phyloP scores from a whole-genome alignment of 306 rosid species.

The Canavalia gladiata region DNA sequence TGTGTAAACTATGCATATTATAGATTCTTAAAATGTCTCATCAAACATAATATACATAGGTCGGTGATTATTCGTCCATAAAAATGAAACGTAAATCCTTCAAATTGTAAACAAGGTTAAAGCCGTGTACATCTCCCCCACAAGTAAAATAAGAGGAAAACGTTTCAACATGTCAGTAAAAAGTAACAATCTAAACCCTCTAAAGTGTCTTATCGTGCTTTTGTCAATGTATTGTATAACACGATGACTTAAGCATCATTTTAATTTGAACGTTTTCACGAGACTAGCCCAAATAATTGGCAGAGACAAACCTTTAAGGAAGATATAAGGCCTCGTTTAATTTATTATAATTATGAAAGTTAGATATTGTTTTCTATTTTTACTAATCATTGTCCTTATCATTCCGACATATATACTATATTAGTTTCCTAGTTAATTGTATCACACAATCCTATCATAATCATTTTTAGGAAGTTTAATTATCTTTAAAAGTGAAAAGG shows the following conservation, averaged over 20 bases:
- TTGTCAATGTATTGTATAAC: background rate
- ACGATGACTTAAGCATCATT: slow-evolving; percentile 3
- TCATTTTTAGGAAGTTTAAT: slow-evolving; percentile 50
- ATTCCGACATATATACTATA: slow-evolving; percentile 53
- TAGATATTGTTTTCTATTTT: slow-evolving; percentile 40
- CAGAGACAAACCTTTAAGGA: slow-evolving; percentile 23
- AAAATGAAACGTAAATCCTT: slow-evolving; percentile 34
- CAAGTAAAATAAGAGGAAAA: slow-evolving; percentile 22
- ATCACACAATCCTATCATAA: slow-evolving; percentile 46
- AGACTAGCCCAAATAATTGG: background rate
- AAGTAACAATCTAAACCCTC: background rate
- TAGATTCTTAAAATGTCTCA: slow-evolving; percentile 68
- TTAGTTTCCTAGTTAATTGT: slow-evolving; percentile 37
- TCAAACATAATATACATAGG: slow-evolving; percentile 46
- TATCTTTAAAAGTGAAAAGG: slow-evolving; percentile 6
- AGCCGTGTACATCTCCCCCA: slow-evolving; percentile 12
- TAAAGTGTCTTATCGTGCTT: slow-evolving; percentile 44
- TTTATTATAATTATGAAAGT: background rate
- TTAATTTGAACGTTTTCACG: background rate
- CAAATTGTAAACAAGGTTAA: slow-evolving; percentile 35
- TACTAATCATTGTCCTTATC: slow-evolving; percentile 50
- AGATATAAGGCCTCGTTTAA: background rate
- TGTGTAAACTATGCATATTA: slow-evolving; percentile 20
- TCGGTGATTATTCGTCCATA: slow-evolving; percentile 57
- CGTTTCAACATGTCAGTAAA: slow-evolving; percentile 40